Evolutionary conservation across 108 stramenopile genomes (phyloP).

Genomic region (Bacterosira constricta): DNA sequence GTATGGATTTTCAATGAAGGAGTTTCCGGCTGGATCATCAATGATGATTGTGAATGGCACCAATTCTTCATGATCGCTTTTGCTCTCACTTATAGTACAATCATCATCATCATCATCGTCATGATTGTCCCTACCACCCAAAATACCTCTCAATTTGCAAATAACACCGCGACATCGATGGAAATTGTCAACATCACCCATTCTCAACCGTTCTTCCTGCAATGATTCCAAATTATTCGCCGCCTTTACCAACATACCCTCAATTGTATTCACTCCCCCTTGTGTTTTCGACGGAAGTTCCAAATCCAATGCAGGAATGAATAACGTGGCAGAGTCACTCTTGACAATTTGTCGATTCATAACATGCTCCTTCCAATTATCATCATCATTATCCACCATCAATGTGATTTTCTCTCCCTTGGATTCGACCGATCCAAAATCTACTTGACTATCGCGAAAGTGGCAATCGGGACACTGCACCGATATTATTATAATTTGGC

Average conservation of each 20-base stretch:
- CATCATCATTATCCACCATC: conserved; percentile 35
- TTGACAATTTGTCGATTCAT: conserved; percentile 84
- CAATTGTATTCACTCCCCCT: conserved; percentile 79
- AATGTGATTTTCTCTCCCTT: conserved; percentile 60
- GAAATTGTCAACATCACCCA: conserved; percentile 58
- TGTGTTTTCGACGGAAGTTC: conserved; percentile 84
- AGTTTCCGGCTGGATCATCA: conserved; percentile 82
- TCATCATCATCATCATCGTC: conserved; percentile 36
- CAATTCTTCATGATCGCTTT: conserved; percentile 5
- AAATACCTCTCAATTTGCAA: conserved; percentile 9
- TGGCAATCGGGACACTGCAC: conserved; percentile 61
- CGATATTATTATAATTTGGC: conserved; percentile 78
- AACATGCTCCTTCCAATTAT: no score
- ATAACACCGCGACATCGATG: conserved; percentile 48
- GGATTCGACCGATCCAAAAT: conserved; percentile 75
- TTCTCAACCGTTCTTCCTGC: conserved; percentile 47
- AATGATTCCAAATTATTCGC: conserved; percentile 30
- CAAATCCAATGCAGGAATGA: conserved; percentile 64
- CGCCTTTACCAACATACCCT: conserved; percentile 56
- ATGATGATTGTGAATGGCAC: conserved; percentile 71
- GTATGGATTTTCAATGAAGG: conserved; percentile 66
- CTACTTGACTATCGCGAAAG: conserved; percentile 59
- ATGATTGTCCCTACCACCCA: conserved; percentile 32
- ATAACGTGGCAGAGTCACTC: conserved; percentile 68
- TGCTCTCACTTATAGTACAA: neutral